Base-by-base conservation (phyloP, 352 stramenopile genomes). In the Globisporangium cederbergense region DNA sequence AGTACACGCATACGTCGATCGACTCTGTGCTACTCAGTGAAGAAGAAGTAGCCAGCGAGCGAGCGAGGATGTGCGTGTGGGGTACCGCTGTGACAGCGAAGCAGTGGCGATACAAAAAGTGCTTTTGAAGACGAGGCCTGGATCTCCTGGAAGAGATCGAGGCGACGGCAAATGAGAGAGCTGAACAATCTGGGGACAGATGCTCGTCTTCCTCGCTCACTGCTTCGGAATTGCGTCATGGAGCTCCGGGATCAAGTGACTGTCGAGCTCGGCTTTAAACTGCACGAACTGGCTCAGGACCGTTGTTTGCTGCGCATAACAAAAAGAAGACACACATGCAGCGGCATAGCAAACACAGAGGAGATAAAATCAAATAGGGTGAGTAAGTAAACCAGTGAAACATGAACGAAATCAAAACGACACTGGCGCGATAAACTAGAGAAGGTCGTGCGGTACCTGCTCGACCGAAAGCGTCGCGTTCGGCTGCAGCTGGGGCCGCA, bases 401-500 rank as follows among this genome's bases (percentile, higher is more conserved):
- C 22, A 53, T 7, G 28, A 13, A 25, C 43, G 34, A 20, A 55
- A 42, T 42, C 36, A 4, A 14, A 42, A 42, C 11, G 36, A 42
- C 9, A 42, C 36, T 25, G 14, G 36, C 16, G 11, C 36, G 25
- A 18, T 32, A 38, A 3, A 25, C 50, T n/a, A n/a, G 34, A 14
- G 50, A 22, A 50, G n/a, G 18, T 2, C 55, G 28, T 36, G 4
- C 32, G 6, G 32, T 58, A 75, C 68, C 65, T 79, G 63, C 28
- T 73, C 72, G 16, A 57, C 40, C 4, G 63, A 58, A 49, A 80
- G 65, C 38, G 66, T 56, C 11, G 74, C 74, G 47, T 69, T 89
- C 18, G 73, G 75, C 66, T 75, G 69, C 58, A 83, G 66, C 51
- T 76, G 68, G 42, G 79, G 58, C 52, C 79, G 74, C 28, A 91